These are phyloP conservation scores for Solanum paucissectum DNA, from an alignment of 257 asterid species.

Conservation along the genomic window DNA sequence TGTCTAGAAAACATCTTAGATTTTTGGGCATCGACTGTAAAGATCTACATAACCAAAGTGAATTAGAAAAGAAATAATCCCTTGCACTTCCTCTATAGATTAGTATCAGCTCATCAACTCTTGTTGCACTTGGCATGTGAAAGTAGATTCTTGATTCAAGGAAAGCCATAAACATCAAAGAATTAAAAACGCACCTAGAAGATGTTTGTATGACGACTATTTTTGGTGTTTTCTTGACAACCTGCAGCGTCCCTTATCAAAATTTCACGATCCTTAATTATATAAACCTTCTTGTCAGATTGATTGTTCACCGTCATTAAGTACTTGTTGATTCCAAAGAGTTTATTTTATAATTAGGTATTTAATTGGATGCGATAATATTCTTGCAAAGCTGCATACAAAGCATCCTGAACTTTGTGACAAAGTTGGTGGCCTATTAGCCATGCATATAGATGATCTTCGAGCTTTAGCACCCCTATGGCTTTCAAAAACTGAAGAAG, in stretches of 20 bases:
- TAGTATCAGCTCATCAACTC: background rate
- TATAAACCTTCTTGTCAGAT: background rate
- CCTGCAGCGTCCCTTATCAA: background rate
- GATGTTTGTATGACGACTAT: background rate
- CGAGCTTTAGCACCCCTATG: constrained; percentile 87
- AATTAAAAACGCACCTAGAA: background rate
- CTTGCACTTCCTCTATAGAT: background rate
- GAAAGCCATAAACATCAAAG: background rate
- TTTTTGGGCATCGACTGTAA: background rate
- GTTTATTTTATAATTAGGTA: constrained; percentile 41
- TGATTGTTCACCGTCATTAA: background rate
- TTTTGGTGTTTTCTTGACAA: background rate
- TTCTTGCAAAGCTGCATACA: constrained; percentile 80
- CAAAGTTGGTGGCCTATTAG: constrained; percentile 95
- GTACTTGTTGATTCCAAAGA: background rate
- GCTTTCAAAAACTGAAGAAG: constrained; percentile 90
- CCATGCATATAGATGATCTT: constrained; percentile 94
- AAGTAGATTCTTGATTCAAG: background rate
- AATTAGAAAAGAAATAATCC: background rate
- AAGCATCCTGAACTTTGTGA: constrained; percentile 87
- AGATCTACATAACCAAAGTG: background rate
- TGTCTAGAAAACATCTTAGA: background rate
- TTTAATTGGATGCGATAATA: constrained; percentile 80
- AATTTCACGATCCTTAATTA: background rate
- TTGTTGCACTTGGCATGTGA: background rate